Base-by-base conservation (phyloP, 495 filamentous ascomycete species). In the Penicillium psychrofluorescens region DNA sequence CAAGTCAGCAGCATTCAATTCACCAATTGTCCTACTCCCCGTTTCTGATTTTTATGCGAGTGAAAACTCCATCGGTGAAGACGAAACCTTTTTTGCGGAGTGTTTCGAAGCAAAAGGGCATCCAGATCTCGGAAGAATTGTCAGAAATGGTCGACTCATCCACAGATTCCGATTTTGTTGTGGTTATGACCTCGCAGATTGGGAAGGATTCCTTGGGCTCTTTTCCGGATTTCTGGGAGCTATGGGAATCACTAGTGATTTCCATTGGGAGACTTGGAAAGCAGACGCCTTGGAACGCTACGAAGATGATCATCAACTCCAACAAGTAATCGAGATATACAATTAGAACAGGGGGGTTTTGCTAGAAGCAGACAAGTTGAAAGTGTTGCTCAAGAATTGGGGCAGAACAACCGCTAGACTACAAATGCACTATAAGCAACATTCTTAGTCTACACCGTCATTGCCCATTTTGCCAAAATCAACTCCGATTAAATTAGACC, bases 41-140 rank as follows among this genome's bases (percentile, higher is more conserved):
- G 64, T 73, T 33, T 58, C 38, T 8, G 58, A 63, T 12, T 73
- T 73, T 42, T 72, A 70, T 46, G 41, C 61, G 2, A 63, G 65
- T 2, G 45, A 7, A 13, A 68, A 71, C 46, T 35, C 45, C 11
- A 51, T 68, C 7, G 50, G 57, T 0, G 51, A 67, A 13, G 62
- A 70, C 28, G 67, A 68, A 49, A 11, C 52, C 6, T 40, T 39
- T 29, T 62, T 71, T 35, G 62, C 64, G 7, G 4, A 35, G 2
- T 50, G 63, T 7, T 53, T 71, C 6, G 38, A 63, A 34, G 51
- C 58, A 8, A 68, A 59, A 39, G 56, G 61, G 7, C 45, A 62
- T 42, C 12, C 13, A 13, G 52, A 55, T 27, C 54, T 64, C 40
- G 68, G 58, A 7, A 34, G 45, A 6, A 55, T 63, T 38, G 60